These are phyloP conservation scores for Ceratopteris richardii DNA, from an alignment of 75 land plant genomes.

Conservation along the genomic window DNA sequence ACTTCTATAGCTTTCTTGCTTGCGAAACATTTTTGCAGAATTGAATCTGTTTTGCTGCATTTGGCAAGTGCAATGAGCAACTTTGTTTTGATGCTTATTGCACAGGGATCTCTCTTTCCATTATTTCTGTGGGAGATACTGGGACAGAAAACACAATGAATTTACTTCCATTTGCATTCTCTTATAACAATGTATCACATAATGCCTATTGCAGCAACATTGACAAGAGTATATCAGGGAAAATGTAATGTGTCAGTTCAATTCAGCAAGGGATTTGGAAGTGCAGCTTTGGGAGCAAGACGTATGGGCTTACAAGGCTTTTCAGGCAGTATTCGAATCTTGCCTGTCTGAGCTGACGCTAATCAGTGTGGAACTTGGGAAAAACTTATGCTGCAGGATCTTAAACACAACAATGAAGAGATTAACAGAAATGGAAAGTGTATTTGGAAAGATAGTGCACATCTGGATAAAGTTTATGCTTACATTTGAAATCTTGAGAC, in stretches of 20 bases:
- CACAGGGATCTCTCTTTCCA: constrained; percentile 11
- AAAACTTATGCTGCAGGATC: constrained; percentile 43
- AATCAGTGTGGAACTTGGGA: constrained; percentile 65
- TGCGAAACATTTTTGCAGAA: not conserved
- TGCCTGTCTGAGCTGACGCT: constrained; percentile 60
- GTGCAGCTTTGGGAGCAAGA: constrained; percentile 61
- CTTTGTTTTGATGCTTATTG: not conserved
- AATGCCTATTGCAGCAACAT: constrained; percentile 26
- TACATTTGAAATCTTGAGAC: constrained; percentile 50
- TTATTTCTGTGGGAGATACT: constrained; percentile 4
- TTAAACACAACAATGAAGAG: constrained; percentile 70
- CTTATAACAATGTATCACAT: constrained; percentile 27
- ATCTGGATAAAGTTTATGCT: constrained; percentile 71
- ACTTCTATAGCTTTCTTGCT: not conserved
- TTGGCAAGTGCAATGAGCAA: not conserved
- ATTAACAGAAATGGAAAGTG: constrained; percentile 68
- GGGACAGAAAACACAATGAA: constrained; percentile 8
- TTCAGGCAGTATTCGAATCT: constrained; percentile 77
- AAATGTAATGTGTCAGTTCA: constrained; percentile 41
- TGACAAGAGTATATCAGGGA: constrained; percentile 31
- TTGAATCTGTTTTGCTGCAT: not conserved
- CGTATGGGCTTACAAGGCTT: constrained; percentile 78
- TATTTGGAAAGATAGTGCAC: constrained; percentile 64
- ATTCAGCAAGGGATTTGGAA: constrained; percentile 57
- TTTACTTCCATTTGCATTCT: constrained; percentile 11